A percentile compares a stretch with the other conserved stretches of the same genome.
phyloP scores from a whole-genome alignment of 1,284 basidiomycete genomes.

The Meira miltonrushii region DNA sequence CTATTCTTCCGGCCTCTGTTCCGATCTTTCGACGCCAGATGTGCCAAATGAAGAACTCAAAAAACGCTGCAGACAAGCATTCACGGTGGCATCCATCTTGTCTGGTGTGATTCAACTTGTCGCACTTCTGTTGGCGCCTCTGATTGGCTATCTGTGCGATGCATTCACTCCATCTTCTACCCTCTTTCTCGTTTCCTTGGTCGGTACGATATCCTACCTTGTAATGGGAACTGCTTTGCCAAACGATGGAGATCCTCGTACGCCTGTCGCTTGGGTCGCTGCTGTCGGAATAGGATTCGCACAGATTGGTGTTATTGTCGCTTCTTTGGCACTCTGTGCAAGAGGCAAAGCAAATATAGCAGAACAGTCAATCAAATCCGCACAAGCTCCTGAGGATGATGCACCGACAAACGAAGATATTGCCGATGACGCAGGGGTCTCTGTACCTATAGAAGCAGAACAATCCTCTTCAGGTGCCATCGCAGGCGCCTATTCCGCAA shows the following conservation, averaged over 20 bases:
- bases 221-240: constrained; percentile 22
- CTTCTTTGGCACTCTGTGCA: constrained; percentile 28
- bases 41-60: constrained; percentile 31
- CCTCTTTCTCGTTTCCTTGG: constrained; percentile 20
- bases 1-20: constrained; percentile 30
- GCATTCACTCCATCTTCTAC: constrained; percentile 19
- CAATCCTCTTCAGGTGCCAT: constrained; percentile 23
- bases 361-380: neutral
- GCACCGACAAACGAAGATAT: neutral
- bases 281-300: constrained; percentile 26
- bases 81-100: constrained; percentile 29
- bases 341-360: constrained; percentile 9
- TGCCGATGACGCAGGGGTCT: neutral
- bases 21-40: constrained; percentile 25
- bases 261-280: constrained; percentile 19
- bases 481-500: constrained; percentile 34
- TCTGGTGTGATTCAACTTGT: constrained; percentile 30
- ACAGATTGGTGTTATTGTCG: constrained; percentile 35
- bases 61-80: constrained; percentile 29
- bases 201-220: constrained; percentile 24
- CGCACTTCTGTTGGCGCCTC: constrained; percentile 26
- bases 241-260: constrained; percentile 22
- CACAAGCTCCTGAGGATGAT: neutral
- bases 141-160: constrained; percentile 29
- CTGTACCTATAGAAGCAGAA: neutral